Conservation (phyloP, 2,329 filamentous ascomycete species). For the Paecilomyces niveus region DNA sequence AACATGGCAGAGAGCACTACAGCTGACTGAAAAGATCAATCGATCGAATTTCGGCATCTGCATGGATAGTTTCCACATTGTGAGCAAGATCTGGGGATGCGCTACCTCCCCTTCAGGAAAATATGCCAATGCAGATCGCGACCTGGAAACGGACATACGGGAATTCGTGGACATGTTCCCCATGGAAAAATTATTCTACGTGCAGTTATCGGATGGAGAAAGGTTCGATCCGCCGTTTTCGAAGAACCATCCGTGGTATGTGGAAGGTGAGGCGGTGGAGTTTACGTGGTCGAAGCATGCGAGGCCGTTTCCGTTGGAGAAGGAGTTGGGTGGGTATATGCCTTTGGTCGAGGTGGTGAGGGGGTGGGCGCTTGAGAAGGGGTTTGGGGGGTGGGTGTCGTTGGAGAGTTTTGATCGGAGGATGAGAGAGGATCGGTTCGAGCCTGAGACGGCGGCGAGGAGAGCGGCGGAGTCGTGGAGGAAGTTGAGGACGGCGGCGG, state of each 20-base stretch:
- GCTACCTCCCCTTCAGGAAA: slow-evolving; percentile 15
- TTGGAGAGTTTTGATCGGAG: slow-evolving; percentile 16
- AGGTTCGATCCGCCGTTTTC: slow-evolving; percentile 11
- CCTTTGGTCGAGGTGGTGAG: slow-evolving; percentile 8
- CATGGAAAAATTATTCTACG: not conserved
- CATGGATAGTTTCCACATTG: slow-evolving; percentile 30
- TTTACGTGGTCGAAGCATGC: slow-evolving; percentile 13
- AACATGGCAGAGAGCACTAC: slow-evolving; percentile 26
- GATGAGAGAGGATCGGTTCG: slow-evolving; percentile 8
- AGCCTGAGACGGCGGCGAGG: not conserved
- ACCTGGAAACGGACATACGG: not conserved
- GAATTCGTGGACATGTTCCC: not conserved
- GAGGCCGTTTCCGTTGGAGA: slow-evolving; percentile 17
- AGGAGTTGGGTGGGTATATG: slow-evolving; percentile 2
- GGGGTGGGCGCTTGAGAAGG: slow-evolving; percentile 12
- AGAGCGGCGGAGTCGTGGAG: not conserved
- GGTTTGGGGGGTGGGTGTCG: slow-evolving; percentile 15
- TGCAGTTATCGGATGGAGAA: slow-evolving; percentile 23
- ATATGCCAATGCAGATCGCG: not conserved
- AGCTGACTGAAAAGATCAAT: slow-evolving; percentile 18
- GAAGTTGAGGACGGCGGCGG: not conserved
- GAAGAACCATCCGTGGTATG: slow-evolving; percentile 11
- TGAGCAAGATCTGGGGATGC: slow-evolving; percentile 26
- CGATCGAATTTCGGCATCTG: slow-evolving; percentile 31
- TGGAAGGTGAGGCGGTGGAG: slow-evolving; percentile 1